These are phyloP conservation scores for Volvox africanus DNA, from an alignment of 139 green algal genomes.

Conservation along the genomic window DNA sequence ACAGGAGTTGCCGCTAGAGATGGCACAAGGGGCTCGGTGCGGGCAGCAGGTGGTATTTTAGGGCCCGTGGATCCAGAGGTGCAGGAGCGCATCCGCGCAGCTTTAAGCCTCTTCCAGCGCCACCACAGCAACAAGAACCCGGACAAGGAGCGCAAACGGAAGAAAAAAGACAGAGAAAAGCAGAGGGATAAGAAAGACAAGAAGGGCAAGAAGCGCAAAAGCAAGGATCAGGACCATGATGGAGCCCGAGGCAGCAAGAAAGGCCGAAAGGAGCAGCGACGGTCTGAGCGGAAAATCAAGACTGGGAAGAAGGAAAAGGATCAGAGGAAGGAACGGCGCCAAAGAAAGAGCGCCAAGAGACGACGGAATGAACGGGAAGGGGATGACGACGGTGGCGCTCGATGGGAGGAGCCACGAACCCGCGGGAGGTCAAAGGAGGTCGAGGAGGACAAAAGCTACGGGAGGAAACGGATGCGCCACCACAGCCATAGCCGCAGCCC, in stretches of 20 bases:
- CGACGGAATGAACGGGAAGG: background rate
- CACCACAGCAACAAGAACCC: conserved; percentile 46
- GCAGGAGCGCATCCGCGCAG: conserved; percentile 52
- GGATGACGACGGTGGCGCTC: background rate
- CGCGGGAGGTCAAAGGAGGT: background rate
- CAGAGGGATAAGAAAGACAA: background rate
- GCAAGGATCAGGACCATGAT: conserved; percentile 57
- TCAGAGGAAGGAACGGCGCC: background rate
- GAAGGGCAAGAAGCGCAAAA: background rate
- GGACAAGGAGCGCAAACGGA: conserved; percentile 43
- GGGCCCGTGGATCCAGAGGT: conserved; percentile 48
- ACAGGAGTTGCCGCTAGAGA: background rate
- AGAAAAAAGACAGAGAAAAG: conserved; percentile 3
- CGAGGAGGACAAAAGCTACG: background rate
- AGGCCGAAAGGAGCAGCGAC: background rate
- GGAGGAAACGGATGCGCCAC: background rate
- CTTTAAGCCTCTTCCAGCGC: conserved; percentile 55
- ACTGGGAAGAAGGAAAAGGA: background rate
- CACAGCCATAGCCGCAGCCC: background rate
- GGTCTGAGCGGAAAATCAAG: background rate
- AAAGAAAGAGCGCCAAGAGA: background rate
- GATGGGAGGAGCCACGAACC: background rate
- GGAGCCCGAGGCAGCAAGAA: background rate
- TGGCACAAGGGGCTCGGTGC: background rate
- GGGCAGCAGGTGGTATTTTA: background rate